phyloP scores from a whole-genome alignment of 2,329 filamentous ascomycete species.

The Zymoseptoria passerinii region DNA sequence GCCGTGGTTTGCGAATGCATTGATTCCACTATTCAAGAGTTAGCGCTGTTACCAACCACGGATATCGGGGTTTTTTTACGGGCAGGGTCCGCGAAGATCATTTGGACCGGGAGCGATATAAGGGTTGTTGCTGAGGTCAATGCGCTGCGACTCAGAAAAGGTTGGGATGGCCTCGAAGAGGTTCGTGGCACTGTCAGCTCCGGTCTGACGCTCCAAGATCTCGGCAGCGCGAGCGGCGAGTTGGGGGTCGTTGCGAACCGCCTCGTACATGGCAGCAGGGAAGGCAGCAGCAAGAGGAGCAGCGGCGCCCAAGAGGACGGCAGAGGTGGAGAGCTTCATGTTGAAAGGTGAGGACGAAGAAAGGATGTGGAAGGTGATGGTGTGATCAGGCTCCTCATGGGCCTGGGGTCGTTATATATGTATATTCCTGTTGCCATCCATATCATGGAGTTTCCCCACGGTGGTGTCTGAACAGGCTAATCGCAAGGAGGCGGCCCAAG shows the following conservation, averaged over 20 bases:
- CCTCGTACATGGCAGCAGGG: slow-evolving; percentile 1
- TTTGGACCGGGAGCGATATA: slow-evolving; percentile 21
- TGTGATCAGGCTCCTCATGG: too few species aligned
- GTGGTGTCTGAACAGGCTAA: not conserved
- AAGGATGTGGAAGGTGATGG: not conserved
- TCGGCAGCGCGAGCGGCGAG: slow-evolving; percentile 1
- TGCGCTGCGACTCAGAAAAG: slow-evolving; percentile 22
- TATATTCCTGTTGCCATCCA: not conserved
- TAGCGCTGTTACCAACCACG: too few species aligned
- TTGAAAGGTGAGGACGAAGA: not conserved
- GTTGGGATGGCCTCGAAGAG: slow-evolving; percentile 14
- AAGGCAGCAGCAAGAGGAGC: slow-evolving; percentile 3
- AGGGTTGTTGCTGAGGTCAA: slow-evolving; percentile 23
- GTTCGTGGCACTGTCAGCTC: slow-evolving; percentile 6
- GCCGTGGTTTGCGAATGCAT: not conserved
- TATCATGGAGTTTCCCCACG: not conserved
- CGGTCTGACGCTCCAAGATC: slow-evolving; percentile 7
- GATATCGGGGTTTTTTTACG: too few species aligned
- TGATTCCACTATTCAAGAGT: too few species aligned
- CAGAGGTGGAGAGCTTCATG: slow-evolving; percentile 13
- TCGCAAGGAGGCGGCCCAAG: not conserved
- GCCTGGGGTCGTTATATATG: not conserved
- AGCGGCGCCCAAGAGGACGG: slow-evolving; percentile 7
- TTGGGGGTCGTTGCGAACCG: not conserved
- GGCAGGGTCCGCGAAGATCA: slow-evolving; percentile 28